Evolutionary conservation across 106 monocot species (phyloP).

Genomic region (Amphibolis antarctica): DNA sequence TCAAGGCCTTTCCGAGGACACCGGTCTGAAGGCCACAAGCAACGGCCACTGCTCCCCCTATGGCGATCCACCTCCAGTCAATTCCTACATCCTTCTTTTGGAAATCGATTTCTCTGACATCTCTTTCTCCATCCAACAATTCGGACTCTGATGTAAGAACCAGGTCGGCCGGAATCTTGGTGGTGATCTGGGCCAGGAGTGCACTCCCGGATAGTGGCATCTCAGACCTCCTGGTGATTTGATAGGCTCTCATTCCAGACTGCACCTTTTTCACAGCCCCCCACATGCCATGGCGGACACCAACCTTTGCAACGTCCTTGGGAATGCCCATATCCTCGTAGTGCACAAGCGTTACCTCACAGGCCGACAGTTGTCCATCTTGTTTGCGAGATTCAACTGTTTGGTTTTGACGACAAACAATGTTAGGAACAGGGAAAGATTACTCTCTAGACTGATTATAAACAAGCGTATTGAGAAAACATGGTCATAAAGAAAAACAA

Average conservation of each 20-base stretch:
- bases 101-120: neutral
- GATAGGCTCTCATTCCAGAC: constrained; percentile 77
- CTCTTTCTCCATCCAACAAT: neutral
- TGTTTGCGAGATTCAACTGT: constrained; percentile 73
- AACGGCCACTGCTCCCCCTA: constrained; percentile 63
- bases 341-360: constrained; percentile 78
- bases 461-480: too few species aligned
- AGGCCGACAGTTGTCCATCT: constrained; percentile 63
- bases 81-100: constrained; percentile 21
- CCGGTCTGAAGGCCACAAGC: constrained; percentile 60
- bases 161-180: constrained; percentile 23
- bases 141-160: constrained; percentile 7
- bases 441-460: too few species aligned
- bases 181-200: constrained; percentile 48
- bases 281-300: constrained; percentile 96
- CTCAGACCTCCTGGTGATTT: constrained; percentile 33
- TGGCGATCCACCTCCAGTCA: constrained; percentile 75
- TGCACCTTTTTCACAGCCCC: constrained; percentile 87
- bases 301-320: constrained; percentile 81
- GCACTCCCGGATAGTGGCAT: constrained; percentile 41
- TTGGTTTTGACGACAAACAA: neutral
- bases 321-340: constrained; percentile 98
- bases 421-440: neutral
- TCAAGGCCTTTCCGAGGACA: constrained; percentile 43
- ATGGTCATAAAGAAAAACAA: too few species aligned